A percentile compares a stretch with the other conserved stretches of the same genome.
These are phyloP conservation scores for Verticillium nubilum DNA, from an alignment of 2,329 filamentous ascomycete genomes.

Conservation along the genomic window DNA sequence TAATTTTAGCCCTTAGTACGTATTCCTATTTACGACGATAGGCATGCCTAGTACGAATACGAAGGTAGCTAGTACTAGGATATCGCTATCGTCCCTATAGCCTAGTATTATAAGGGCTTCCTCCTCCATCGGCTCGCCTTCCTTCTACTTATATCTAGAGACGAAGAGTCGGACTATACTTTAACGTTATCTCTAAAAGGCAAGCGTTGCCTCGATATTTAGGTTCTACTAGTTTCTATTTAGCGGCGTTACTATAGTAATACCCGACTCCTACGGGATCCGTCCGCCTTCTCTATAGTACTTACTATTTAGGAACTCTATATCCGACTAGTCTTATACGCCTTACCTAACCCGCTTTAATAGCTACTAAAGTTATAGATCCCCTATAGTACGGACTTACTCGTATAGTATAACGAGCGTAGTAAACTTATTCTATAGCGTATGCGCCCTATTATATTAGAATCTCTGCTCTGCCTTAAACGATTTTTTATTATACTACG, in stretches of 20 bases:
- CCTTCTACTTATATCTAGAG: neutral
- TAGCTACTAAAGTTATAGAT: neutral
- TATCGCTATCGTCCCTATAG: neutral
- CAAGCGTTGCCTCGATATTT: conserved; percentile 6
- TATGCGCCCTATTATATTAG: neutral
- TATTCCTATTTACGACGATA: neutral
- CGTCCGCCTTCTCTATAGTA: conserved; percentile 1
- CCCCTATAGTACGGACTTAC: neutral
- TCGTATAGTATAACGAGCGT: neutral
- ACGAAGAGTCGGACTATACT: neutral
- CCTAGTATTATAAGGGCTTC: neutral
- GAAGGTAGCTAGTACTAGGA: neutral
- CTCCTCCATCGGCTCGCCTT: neutral
- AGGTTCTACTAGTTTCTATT: conserved; percentile 9
- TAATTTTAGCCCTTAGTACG: neutral
- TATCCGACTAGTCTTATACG: neutral
- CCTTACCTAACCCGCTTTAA: conserved; percentile 1
- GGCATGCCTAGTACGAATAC: neutral
- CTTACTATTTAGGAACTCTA: conserved; percentile 1
- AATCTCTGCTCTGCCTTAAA: neutral
- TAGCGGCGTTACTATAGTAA: conserved; percentile 7
- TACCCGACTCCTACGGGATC: conserved; percentile 6
- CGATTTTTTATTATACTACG: neutral
- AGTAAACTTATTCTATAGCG: neutral
- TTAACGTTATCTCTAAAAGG: conserved; percentile 1